Evolutionary conservation across 2,329 filamentous ascomycete species (phyloP).

Genomic region (Thermothelomyces thermophilus): DNA sequence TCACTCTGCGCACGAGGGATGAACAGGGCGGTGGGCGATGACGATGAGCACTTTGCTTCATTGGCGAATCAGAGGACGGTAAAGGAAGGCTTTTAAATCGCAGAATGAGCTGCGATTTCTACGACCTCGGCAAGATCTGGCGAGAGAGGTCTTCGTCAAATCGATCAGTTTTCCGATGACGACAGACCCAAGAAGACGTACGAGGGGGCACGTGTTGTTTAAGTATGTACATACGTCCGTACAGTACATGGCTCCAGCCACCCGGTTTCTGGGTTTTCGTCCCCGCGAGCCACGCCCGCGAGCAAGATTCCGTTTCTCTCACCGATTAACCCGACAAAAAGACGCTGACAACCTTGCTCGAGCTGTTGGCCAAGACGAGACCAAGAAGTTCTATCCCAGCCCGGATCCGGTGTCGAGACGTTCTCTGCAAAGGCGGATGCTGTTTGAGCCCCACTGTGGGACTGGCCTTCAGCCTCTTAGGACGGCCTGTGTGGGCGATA

Average conservation of each 20-base stretch:
- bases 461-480: conserved; percentile 3
- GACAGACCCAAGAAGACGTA: not conserved
- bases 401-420: conserved; percentile 6
- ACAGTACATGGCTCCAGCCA: not conserved
- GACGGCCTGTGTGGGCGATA: conserved; percentile 11
- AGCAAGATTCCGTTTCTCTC: not conserved
- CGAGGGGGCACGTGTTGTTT: conserved; percentile 10
- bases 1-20: conserved; percentile 5
- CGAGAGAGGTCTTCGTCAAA: not conserved
- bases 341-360: not conserved
- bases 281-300: not conserved
- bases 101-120: conserved; percentile 8
- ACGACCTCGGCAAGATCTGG: not conserved
- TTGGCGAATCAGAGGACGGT: conserved; percentile 6
- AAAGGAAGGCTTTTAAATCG: not conserved
- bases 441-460: conserved; percentile 14
- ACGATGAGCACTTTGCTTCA: conserved; percentile 14
- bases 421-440: conserved; percentile 11
- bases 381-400: conserved; percentile 22
- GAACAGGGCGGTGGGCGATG: conserved; percentile 4
- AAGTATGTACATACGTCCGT: conserved; percentile 11
- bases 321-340: conserved; percentile 14
- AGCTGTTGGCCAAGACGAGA: conserved; percentile 17
- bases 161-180: conserved; percentile 3
- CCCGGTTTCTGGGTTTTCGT: not conserved